Base-by-base conservation (phyloP, 73 alveolate genomes). In the Tetrahymena borealis region DNA sequence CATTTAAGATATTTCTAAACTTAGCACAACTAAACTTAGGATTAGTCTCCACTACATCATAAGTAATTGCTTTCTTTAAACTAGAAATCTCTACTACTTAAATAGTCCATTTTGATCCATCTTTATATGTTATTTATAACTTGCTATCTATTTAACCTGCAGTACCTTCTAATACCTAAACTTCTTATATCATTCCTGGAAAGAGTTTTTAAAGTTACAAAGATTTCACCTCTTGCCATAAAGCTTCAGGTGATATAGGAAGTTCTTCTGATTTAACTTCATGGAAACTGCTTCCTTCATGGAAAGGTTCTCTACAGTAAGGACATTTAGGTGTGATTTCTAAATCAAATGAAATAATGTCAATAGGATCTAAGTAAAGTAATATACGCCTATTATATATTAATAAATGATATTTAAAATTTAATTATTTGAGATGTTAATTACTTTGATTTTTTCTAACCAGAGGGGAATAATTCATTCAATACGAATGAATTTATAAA, bases 401-500 rank as follows among this genome's bases (percentile, higher is more conserved):
- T 3, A 60, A n/a, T 60, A 24, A 60, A n/a, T 2, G 28, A 11
- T 18, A n/a, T 3, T 18, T 60, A n/a, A 60, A 20, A 78, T 11
- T 1, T 39, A 0, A 11, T 39, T 32, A 3, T 79, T 0, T 16
- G 5, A 79, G 16, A 32, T n/a, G n/a, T n/a, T n/a, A n/a, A 1
- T 39, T 85, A 93, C 93, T 93, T 93, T 40, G 93, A 40, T 39
- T 31, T 11, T 39, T 32, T n/a, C n/a, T 24, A 4, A 7, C 90
- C 90, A 28, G 41, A 41, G 13, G 39, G 78, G 33, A 79, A 79
- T 32, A 93, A 7, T 42, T 93, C 90, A 90, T 93, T 93, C 35
- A 85, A 32, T 12, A 93, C 78, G n/a, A 93, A 90, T 79, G 90
- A 31, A 18, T 94, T 95, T 94, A 96, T 95, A 93, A 96, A 90